Evolutionary conservation across 2,329 filamentous ascomycete species (phyloP), one percentile per base, ranked within the genome.

Genomic region (Xylaria sp.): DNA sequence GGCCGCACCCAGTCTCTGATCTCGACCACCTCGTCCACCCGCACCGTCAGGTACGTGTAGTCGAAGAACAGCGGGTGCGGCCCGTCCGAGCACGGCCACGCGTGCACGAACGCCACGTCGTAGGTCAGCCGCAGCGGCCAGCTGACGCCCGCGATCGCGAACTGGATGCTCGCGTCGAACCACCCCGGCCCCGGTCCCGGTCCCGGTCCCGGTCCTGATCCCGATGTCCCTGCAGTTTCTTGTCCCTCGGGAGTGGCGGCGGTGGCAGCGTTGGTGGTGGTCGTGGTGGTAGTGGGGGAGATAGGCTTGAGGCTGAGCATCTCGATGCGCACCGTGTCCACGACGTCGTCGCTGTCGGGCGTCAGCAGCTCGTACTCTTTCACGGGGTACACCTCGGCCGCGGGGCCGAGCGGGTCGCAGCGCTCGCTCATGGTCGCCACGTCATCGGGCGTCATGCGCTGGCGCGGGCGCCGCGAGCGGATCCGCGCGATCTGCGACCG

Each of bases 21-120:
- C 37, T 83, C 80, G 17, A 91, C 83, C 3, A 92, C 80, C 65
- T 89, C 83, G 69, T 91, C 88, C 1, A 85, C 87, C 54, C 82
- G 80, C 38, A 89, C 82, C 1, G 80, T 75, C 51, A 80, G 80
- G 71, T 87, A 87, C 4, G 80, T 77, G 71, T 91, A 92, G 72
- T 91, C 89, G 72, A 88, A 89, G 75, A 90, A 92, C 5, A 92
- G 80, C 6, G 88, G 87, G 73, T 90, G 87, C 11, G 87, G 87
- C 0, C 87, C 87, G 25, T 81, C 79, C 0, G 80, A 80, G 73
- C 88, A 90, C 6, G 87, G 86, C 80, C 85, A 88, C 1, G 86
- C 86, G n/a, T 78, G 80, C 52, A 90, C 78, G 71, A 89, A 90
- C n/a, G 80, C 83, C 8, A 90, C 87, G 68, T 90, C 85, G 70